A percentile compares a stretch with the other conserved stretches of the same genome.
These are phyloP conservation scores for Gremmenia infestans DNA, from an alignment of 2,329 filamentous ascomycete genomes.

Conservation along the genomic window DNA sequence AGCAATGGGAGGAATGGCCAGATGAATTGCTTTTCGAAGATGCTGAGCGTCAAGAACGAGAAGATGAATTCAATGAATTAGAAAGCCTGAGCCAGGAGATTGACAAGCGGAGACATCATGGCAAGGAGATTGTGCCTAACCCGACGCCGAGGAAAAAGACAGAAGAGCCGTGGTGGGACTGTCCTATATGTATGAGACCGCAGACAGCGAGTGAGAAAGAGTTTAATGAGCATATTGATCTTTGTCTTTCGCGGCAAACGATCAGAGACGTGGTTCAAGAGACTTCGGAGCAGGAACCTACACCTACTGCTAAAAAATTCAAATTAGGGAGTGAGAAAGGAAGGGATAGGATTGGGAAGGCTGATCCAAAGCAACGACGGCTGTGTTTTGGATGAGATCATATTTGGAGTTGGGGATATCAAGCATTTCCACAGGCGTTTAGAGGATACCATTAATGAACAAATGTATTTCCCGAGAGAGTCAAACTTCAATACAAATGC, in stretches of 20 bases:
- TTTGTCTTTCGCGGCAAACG: conserved; percentile 78
- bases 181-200: conserved; percentile 78
- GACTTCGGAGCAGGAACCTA: conserved; percentile 15
- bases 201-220: conserved; percentile 68
- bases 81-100: conserved; percentile 54
- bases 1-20: conserved; percentile 63
- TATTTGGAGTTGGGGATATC: not conserved
- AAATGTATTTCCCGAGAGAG: not conserved
- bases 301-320: conserved; percentile 14
- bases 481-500: not conserved
- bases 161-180: conserved; percentile 63
- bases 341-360: conserved; percentile 4
- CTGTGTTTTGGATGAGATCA: conserved; percentile 13
- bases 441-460: not conserved
- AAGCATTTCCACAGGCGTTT: not conserved
- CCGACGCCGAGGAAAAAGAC: conserved; percentile 32
- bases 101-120: conserved; percentile 36
- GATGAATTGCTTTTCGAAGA: conserved; percentile 59
- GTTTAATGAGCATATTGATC: conserved; percentile 91
- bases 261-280: conserved; percentile 78
- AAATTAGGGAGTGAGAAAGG: conserved; percentile 2
- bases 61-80: conserved; percentile 56
- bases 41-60: conserved; percentile 53
- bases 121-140: conserved; percentile 48
- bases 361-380: conserved; percentile 17